These are phyloP conservation scores for Novymonas esmeraldas DNA, from an alignment of 208 protist species.

Conservation along the genomic window DNA sequence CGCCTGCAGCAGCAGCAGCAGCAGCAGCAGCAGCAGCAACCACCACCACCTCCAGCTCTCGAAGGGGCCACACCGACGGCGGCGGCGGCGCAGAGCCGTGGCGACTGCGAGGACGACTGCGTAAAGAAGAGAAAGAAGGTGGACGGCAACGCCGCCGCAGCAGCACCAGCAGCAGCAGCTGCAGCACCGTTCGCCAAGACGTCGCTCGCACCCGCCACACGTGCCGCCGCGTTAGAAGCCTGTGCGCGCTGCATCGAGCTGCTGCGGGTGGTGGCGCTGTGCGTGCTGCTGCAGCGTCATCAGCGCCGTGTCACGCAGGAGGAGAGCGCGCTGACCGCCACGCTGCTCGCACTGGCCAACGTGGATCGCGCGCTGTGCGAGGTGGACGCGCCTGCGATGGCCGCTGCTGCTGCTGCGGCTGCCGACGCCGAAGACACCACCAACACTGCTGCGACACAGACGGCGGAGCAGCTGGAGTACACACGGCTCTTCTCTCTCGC, in stretches of 20 bases:
- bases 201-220: not conserved
- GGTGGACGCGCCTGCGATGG: conserved; percentile 5
- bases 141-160: not conserved
- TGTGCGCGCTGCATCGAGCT: conserved; percentile 14
- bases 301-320: conserved; percentile 2
- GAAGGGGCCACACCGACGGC: too few species aligned
- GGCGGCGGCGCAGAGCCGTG: not conserved
- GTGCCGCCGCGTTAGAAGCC: not conserved
- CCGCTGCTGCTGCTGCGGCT: conserved; percentile 5
- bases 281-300: conserved; percentile 5
- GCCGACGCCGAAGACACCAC: not conserved
- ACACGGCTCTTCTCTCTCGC: conserved; percentile 2
- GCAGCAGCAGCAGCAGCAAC: not conserved
- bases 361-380: conserved; percentile 13
- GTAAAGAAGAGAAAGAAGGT: not conserved
- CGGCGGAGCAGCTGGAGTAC: conserved; percentile 7
- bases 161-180: not conserved
- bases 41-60: too few species aligned
- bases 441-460: not conserved
- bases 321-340: conserved; percentile 14
- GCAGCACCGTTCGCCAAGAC: too few species aligned
- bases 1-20: conserved; percentile 15
- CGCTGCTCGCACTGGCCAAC: conserved; percentile 12
- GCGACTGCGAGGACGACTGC: not conserved
- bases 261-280: conserved; percentile 14